These are phyloP conservation scores for Aspergillus costaricaensis DNA, from an alignment of 2,329 filamentous ascomycete species.

Conservation along the genomic window DNA sequence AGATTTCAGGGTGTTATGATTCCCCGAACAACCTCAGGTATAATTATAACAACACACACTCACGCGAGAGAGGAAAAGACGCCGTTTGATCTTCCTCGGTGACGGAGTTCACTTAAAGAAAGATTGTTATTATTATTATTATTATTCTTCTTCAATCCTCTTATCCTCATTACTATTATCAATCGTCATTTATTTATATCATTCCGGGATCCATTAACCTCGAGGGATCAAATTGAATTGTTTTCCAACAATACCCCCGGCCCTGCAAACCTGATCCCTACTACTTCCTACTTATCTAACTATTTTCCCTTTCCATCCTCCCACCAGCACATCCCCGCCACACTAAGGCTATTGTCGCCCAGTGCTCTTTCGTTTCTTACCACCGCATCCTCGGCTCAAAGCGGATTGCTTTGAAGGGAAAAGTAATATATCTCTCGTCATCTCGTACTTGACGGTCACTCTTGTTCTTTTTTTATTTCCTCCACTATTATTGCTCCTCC, in stretches of 20 bases:
- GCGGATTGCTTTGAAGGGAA: constrained; percentile 1
- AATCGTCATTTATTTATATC: not conserved
- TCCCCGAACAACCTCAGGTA: not conserved
- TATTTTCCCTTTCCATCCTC: not conserved
- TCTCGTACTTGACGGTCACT: constrained; percentile 15
- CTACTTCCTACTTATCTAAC: not conserved
- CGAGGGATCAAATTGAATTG: not conserved
- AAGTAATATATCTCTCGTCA: constrained; percentile 25
- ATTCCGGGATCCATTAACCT: not conserved
- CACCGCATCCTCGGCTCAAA: constrained; percentile 14
- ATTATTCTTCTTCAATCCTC: no score
- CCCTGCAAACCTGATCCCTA: not conserved
- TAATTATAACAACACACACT: constrained; percentile 2
- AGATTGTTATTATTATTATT: no score
- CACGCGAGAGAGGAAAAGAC: not conserved
- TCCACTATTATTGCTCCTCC: not conserved
- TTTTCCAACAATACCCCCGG: not conserved
- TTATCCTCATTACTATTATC: no score
- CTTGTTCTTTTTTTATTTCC: constrained; percentile 15
- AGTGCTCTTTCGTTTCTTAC: constrained; percentile 15
- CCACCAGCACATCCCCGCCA: constrained; percentile 20
- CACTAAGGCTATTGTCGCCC: constrained; percentile 16
- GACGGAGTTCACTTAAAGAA: not conserved
- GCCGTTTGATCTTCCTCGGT: not conserved
- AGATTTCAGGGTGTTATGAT: constrained; percentile 10